phyloP scores from a whole-genome alignment of 2,329 filamentous ascomycete genomes.

The Tolypocladium ophioglossoides region DNA sequence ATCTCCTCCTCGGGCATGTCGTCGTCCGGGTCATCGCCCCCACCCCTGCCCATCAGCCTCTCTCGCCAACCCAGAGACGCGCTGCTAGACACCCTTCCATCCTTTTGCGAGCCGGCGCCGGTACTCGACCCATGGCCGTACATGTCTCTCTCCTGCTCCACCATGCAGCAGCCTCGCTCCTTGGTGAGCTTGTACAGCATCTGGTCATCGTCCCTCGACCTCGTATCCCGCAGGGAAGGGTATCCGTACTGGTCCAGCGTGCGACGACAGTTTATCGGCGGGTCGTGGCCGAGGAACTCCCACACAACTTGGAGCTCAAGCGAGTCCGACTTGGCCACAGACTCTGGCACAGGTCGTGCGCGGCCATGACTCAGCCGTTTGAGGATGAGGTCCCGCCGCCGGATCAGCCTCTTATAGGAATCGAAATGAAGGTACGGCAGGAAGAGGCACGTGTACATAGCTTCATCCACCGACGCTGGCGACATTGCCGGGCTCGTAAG shows the following conservation, averaged over 20 bases:
- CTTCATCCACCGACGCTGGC: conserved; percentile 12
- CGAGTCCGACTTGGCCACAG: conserved; percentile 42
- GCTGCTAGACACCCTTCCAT: conserved; percentile 13
- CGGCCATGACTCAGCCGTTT: conserved; percentile 42
- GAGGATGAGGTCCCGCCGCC: conserved; percentile 43
- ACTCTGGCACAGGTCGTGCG: conserved; percentile 42
- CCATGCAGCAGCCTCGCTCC: conserved; percentile 19
- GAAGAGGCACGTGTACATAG: conserved; percentile 37
- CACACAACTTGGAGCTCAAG: conserved; percentile 51
- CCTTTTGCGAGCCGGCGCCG: conserved; percentile 14
- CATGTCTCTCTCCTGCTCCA: conserved; percentile 12
- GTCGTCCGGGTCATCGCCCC: conserved; percentile 7
- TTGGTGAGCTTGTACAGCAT: conserved; percentile 58
- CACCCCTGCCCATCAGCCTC: conserved; percentile 8
- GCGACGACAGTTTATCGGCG: conserved; percentile 49
- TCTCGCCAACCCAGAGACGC: conserved; percentile 14
- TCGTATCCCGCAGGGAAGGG: conserved; percentile 48
- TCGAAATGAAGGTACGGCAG: conserved; percentile 55
- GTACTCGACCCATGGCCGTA: conserved; percentile 19
- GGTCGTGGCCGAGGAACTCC: conserved; percentile 51
- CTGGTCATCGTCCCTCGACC: conserved; percentile 53
- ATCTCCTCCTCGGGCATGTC: conserved; percentile 21
- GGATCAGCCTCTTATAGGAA: conserved; percentile 47
- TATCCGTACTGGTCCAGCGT: conserved; percentile 56
- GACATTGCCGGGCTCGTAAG: conserved; percentile 18